phyloP scores from a whole-genome alignment of 371 early-diverging fungal species.

The Apophysomyces sp. region DNA sequence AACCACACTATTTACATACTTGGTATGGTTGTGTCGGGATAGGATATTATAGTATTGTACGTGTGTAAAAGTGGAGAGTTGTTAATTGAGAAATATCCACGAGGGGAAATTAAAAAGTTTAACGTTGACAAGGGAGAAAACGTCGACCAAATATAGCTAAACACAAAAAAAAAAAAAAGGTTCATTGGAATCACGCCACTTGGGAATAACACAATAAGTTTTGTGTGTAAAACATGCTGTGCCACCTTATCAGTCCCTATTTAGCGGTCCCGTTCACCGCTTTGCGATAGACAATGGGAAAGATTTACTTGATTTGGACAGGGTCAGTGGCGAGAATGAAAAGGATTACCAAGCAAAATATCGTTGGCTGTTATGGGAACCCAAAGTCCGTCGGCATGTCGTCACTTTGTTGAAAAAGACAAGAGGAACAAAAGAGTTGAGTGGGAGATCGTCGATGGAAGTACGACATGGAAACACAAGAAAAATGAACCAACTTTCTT shows the following conservation, averaged over 20 bases:
- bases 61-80: not conserved
- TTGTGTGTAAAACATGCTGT: not conserved
- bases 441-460: not conserved
- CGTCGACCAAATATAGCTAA: not conserved
- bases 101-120: conserved; percentile 3
- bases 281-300: not conserved
- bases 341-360: conserved; percentile 1
- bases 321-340: not conserved
- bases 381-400: not conserved
- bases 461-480: not conserved
- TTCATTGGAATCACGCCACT: not conserved
- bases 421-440: not conserved
- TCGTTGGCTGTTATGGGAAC: not conserved
- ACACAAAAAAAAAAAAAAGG: not conserved
- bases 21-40: not conserved
- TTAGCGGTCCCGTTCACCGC: not conserved
- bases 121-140: not conserved
- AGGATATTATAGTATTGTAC: not conserved
- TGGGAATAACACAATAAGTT: not conserved
- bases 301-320: not conserved
- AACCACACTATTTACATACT: not conserved
- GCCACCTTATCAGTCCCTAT: not conserved
- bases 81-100: not conserved
- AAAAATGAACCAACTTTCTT: not conserved
- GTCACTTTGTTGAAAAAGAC: not conserved